Evolutionary conservation across 164 flowering plant genomes (phyloP).

Genomic region (Euptelea pleiosperma): DNA sequence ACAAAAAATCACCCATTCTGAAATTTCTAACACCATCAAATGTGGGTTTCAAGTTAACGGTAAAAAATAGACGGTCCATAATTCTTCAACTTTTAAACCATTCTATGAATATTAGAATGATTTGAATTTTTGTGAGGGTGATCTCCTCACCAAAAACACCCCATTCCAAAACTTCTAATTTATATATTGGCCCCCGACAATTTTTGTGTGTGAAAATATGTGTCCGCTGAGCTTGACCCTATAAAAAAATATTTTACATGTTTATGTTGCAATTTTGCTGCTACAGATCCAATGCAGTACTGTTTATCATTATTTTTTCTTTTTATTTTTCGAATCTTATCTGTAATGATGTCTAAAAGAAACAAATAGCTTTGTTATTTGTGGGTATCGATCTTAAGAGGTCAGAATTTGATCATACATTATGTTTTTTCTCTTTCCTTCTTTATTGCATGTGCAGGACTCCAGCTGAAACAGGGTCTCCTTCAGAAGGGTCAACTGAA

Average conservation of each 20-base stretch:
- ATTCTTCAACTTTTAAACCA: no score
- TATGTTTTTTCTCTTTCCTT: slow-evolving; percentile 18
- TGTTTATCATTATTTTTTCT: neutral
- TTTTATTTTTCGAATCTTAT: neutral
- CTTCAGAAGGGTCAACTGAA: slow-evolving; percentile 24
- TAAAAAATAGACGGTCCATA: no score
- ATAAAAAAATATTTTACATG: neutral
- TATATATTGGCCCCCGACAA: no score
- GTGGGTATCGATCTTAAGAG: neutral
- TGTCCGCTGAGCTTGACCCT: no score
- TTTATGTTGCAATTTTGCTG: neutral
- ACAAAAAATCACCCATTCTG: no score
- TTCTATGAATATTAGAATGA: no score
- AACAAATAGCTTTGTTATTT: neutral
- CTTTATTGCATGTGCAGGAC: slow-evolving; percentile 31
- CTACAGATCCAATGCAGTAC: neutral
- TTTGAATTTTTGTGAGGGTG: no score
- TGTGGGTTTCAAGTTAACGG: no score
- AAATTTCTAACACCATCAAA: no score
- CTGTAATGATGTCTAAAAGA: neutral
- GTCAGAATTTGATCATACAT: neutral
- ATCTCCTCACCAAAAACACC: no score
- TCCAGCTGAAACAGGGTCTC: slow-evolving; percentile 26
- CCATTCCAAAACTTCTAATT: no score
- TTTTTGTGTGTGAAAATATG: no score